phyloP scores from a whole-genome alignment of 495 filamentous ascomycete species.

The Xylaria acuta region DNA sequence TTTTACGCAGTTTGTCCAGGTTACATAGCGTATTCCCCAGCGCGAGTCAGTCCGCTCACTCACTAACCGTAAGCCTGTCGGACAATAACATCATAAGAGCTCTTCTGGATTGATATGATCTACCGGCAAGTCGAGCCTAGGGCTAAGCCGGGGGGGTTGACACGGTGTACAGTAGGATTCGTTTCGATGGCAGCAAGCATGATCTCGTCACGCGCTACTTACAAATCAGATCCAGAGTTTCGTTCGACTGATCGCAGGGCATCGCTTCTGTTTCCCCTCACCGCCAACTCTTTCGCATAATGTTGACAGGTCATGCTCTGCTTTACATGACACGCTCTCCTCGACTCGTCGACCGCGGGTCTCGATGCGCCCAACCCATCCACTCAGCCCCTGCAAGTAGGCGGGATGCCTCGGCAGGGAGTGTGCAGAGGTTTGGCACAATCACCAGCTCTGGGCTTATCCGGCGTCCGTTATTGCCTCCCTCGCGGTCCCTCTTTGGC shows the following conservation, averaged over 20 bases:
- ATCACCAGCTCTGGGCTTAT: conserved; percentile 23
- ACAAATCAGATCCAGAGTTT: conserved; percentile 17
- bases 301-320: conserved; percentile 10
- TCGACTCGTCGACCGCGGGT: conserved; percentile 15
- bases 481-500: conserved; percentile 29
- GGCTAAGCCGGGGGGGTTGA: not conserved
- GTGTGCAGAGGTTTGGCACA: conserved; percentile 12
- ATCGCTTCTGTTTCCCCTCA: not conserved
- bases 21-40: not conserved
- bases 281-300: conserved; percentile 24
- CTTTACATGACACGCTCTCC: conserved; percentile 16
- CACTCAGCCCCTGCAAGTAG: conserved; percentile 13
- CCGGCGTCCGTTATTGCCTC: conserved; percentile 27
- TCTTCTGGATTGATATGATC: conserved; percentile 11
- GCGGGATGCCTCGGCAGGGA: conserved; percentile 12
- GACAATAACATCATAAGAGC: conserved; percentile 2
- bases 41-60: not conserved
- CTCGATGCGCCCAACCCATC: conserved; percentile 14
- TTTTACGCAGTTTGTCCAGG: not conserved
- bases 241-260: conserved; percentile 6
- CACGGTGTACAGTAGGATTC: conserved; percentile 8
- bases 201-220: conserved; percentile 12
- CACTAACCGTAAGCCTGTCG: not conserved
- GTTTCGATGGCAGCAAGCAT: not conserved
- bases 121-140: conserved; percentile 19